Evolutionary conservation across 805 yeast species (phyloP).

Genomic region (Isabelozyma heimii): DNA sequence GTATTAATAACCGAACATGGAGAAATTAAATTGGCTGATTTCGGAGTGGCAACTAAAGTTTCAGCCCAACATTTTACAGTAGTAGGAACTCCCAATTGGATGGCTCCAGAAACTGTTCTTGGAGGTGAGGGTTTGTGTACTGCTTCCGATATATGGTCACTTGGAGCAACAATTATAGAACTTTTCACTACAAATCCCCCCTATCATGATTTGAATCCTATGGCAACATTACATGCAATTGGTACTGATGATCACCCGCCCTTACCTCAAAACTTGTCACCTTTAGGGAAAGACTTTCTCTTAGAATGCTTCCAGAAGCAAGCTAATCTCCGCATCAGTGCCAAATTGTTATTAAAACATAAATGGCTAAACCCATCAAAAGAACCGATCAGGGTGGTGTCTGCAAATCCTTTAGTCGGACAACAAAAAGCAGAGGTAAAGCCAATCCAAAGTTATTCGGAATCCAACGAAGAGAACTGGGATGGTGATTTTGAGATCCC

Average conservation of each 20-base stretch:
- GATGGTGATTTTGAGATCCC: constrained; percentile 25
- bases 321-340: constrained; percentile 57
- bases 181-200: constrained; percentile 86
- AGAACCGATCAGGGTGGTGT: not conserved
- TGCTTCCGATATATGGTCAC: constrained; percentile 88
- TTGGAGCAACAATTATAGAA: constrained; percentile 94
- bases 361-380: constrained; percentile 49
- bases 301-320: constrained; percentile 69
- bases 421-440: constrained; percentile 10
- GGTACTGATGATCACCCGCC: constrained; percentile 74
- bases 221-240: constrained; percentile 81
- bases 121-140: constrained; percentile 80
- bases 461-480: constrained; percentile 33
- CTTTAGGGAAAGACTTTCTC: constrained; percentile 53
- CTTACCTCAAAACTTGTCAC: constrained; percentile 52
- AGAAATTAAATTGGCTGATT: constrained; percentile 84
- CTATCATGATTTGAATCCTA: constrained; percentile 68
- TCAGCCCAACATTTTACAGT: constrained; percentile 40
- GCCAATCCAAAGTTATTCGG: constrained; percentile 25
- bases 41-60: constrained; percentile 84
- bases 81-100: constrained; percentile 95
- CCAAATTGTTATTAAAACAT: constrained; percentile 54
- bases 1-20: constrained; percentile 65
- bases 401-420: not conserved
- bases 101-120: constrained; percentile 94